phyloP scores from a whole-genome alignment of 495 filamentous ascomycete species.

The Trichoderma reesei region DNA sequence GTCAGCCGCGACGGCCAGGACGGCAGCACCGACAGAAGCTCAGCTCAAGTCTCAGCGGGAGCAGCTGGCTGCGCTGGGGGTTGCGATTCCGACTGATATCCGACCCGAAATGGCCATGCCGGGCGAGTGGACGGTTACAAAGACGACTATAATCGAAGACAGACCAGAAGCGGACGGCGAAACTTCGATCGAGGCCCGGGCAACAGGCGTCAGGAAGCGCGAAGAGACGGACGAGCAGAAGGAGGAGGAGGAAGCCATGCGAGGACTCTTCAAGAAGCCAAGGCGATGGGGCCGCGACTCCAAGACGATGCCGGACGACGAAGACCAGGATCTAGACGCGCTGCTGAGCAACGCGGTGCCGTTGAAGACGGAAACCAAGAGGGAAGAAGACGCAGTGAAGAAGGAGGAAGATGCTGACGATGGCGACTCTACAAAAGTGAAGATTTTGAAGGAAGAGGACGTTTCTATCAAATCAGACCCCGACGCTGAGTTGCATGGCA shows the following conservation, averaged over 20 bases:
- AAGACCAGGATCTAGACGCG: conserved; percentile 59
- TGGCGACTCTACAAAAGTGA: neutral
- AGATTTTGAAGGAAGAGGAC: neutral
- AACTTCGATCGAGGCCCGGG: conserved; percentile 33
- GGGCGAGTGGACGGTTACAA: conserved; percentile 80
- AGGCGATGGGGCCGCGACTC: conserved; percentile 69
- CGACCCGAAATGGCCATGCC: conserved; percentile 72
- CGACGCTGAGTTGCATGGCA: neutral
- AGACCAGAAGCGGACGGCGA: conserved; percentile 19
- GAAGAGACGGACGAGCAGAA: conserved; percentile 58
- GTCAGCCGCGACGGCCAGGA: conserved; percentile 17
- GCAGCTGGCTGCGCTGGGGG: conserved; percentile 79
- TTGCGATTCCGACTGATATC: conserved; percentile 73
- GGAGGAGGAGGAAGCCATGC: conserved; percentile 51
- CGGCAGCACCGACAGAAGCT: conserved; percentile 35
- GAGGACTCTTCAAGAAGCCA: conserved; percentile 42
- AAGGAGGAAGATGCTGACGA: conserved; percentile 27
- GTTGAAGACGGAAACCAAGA: neutral
- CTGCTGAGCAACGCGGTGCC: conserved; percentile 41
- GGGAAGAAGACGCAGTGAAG: conserved; percentile 21
- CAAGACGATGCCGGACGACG: conserved; percentile 55
- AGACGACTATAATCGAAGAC: conserved; percentile 34
- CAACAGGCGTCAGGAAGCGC: conserved; percentile 56
- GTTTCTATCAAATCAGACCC: neutral
- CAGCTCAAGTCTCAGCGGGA: conserved; percentile 78